Evolutionary conservation across 1,139 yeast genomes (phyloP), one percentile per base, ranked within the genome.

Genomic region (Protomyces gravidus): DNA sequence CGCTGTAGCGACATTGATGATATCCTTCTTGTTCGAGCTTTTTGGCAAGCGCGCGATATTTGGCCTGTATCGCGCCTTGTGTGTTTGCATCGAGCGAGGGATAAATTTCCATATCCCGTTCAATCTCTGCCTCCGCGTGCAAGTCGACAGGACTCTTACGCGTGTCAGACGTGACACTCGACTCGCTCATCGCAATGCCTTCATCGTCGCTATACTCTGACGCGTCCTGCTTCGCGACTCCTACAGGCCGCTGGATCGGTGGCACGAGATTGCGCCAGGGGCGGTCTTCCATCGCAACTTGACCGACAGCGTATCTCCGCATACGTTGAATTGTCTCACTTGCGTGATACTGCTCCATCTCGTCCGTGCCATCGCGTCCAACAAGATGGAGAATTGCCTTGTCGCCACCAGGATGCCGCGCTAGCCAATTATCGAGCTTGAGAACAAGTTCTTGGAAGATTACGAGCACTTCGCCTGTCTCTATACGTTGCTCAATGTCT

Each of bases 351-450:
- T 64, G 90, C 59, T 83, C 79, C 87, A 89, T 88, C 70, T 89
- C 96, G 69, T 88, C 95, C 0, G 94, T 84, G 7, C 96, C 95
- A 72, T 89, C 96, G 62, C 92, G 75, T 2, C 96, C 97, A 5
- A 89, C 80, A 85, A 89, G 79, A 71, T 89, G 96, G 65, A 76
- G 76, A 13, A 89, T 84, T 0, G 95, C 90, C 67, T 82, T 85
- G 64, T 85, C 92, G 7, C 97, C 96, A 17, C 97, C 96, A 0
- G 96, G 96, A 71, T 89, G 96, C 55, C 68, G 76, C 26, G 76
- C 75, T 39, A 89, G 71, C 96, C 96, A 89, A 9, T 72, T 65
- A 59, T 89, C 83, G 61, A 89, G 74, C 65, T 83, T 80, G 50
- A 89, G 75, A 6, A 85, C 95, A 30, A 73, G 63, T 57, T 77